Evolutionary conservation across 2,329 filamentous ascomycete species (phyloP).

Genomic region (Cladorrhinum sp.): DNA sequence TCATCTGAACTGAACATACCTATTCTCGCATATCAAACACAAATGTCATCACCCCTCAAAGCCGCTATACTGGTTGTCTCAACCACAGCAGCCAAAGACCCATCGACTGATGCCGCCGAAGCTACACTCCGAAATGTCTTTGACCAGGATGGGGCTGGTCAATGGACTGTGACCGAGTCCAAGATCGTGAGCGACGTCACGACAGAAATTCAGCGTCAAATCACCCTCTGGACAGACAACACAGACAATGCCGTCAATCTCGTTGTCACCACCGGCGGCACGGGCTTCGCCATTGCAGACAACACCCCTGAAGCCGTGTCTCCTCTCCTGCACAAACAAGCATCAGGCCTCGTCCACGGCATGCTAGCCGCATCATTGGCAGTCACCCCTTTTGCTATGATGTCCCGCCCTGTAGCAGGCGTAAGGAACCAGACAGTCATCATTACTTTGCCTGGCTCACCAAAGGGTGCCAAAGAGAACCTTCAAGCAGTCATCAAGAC

Average conservation of each 20-base stretch:
- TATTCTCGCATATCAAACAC: neutral
- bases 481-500: slow-evolving; percentile 83
- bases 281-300: slow-evolving; percentile 84
- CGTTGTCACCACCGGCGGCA: slow-evolving; percentile 86
- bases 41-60: slow-evolving; percentile 51
- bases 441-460: slow-evolving; percentile 87
- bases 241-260: slow-evolving; percentile 61
- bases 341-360: slow-evolving; percentile 86
- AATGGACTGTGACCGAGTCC: slow-evolving; percentile 68
- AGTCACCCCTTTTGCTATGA: slow-evolving; percentile 93
- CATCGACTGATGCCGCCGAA: slow-evolving; percentile 73
- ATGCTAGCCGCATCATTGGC: slow-evolving; percentile 84
- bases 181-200: slow-evolving; percentile 79
- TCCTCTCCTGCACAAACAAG: slow-evolving; percentile 77
- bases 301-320: slow-evolving; percentile 87
- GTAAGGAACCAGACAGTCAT: slow-evolving; percentile 79
- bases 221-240: slow-evolving; percentile 70
- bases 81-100: slow-evolving; percentile 79
- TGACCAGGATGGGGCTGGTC: slow-evolving; percentile 58
- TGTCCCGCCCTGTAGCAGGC: slow-evolving; percentile 91
- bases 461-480: slow-evolving; percentile 93
- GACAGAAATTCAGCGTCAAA: slow-evolving; percentile 68
- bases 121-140: slow-evolving; percentile 68
- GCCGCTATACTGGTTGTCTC: slow-evolving; percentile 84
- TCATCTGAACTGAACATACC: neutral